phyloP scores from a whole-genome alignment of 352 stramenopile species.

The Pythium oligandrum region DNA sequence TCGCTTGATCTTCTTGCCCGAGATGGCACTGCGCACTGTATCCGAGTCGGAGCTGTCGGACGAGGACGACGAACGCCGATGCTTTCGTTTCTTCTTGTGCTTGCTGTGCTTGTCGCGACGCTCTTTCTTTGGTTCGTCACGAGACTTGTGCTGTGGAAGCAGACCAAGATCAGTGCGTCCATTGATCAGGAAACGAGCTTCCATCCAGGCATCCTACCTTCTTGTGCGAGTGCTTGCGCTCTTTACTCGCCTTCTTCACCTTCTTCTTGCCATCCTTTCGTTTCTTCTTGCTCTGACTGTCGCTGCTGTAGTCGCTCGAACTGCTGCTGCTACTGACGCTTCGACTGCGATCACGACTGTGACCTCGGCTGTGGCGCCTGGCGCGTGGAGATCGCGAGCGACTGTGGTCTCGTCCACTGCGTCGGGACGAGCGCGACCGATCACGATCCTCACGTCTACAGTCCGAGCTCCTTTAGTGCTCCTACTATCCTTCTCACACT shows the following conservation, averaged over 20 bases:
- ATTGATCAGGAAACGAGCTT: too few species aligned
- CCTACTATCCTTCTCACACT: too few species aligned
- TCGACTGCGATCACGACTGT: conserved; percentile 1
- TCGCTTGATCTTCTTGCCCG: conserved; percentile 85
- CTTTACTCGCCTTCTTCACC: conserved; percentile 15
- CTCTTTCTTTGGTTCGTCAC: conserved; percentile 12
- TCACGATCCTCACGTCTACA: too few species aligned
- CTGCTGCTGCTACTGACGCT: conserved; percentile 15
- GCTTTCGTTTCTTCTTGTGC: conserved; percentile 20
- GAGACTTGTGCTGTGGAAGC: too few species aligned
- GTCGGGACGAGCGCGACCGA: too few species aligned
- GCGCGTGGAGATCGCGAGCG: too few species aligned
- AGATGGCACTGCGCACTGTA: conserved; percentile 74
- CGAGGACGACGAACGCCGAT: conserved; percentile 1
- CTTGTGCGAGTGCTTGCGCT: conserved; percentile 18
- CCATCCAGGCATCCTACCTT: conserved; percentile 5
- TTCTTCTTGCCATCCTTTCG: conserved; percentile 37
- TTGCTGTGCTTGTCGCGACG: conserved; percentile 12
- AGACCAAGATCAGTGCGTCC: too few species aligned
- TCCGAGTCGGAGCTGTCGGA: conserved; percentile 37
- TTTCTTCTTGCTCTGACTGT: conserved; percentile 6
- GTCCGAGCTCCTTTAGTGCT: too few species aligned
- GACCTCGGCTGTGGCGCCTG: background rate
- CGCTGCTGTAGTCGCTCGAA: conserved; percentile 17
- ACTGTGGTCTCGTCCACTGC: too few species aligned